Conservation (phyloP, 768 basidiomycete genomes). For the Floccularia luteovirens region DNA sequence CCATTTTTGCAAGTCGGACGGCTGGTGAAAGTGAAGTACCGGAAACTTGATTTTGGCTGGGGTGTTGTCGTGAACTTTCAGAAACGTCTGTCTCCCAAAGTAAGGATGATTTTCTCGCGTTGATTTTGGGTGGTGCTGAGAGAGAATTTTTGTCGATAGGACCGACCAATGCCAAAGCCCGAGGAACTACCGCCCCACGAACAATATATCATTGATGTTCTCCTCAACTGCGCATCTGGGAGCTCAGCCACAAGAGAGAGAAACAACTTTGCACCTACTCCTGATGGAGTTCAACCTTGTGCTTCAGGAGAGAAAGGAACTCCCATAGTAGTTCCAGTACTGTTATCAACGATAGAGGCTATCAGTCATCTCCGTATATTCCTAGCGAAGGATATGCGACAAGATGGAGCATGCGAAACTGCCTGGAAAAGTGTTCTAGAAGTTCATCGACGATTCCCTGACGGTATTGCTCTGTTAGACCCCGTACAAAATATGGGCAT, state of each 20-base stretch:
- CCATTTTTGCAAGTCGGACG: slow-evolving; percentile 92
- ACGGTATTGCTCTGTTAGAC: slow-evolving; percentile 82
- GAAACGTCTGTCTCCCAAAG: slow-evolving; percentile 82
- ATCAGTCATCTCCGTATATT: slow-evolving; percentile 84
- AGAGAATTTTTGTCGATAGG: slow-evolving; percentile 27
- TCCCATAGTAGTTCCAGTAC: slow-evolving; percentile 81
- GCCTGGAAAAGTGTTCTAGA: slow-evolving; percentile 88
- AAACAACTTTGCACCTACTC: slow-evolving; percentile 44
- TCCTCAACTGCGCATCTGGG: slow-evolving; percentile 71
- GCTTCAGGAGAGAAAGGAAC: slow-evolving; percentile 63
- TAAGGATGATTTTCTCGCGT: slow-evolving; percentile 16
- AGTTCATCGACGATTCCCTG: slow-evolving; percentile 85
- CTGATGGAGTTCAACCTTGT: slow-evolving; percentile 73
- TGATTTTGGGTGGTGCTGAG: not conserved
- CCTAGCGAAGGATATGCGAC: slow-evolving; percentile 85
- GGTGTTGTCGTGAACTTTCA: slow-evolving; percentile 90
- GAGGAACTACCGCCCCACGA: slow-evolving; percentile 78
- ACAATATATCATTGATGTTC: slow-evolving; percentile 89
- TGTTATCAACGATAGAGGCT: slow-evolving; percentile 79
- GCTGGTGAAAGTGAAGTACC: slow-evolving; percentile 85
- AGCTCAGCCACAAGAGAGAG: slow-evolving; percentile 54
- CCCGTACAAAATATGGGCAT: slow-evolving; percentile 95
- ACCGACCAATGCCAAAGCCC: slow-evolving; percentile 54
- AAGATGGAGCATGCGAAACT: slow-evolving; percentile 67
- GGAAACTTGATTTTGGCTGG: slow-evolving; percentile 92